Base-by-base conservation (phyloP, 192 early-diverging fungal species). In the Diversispora eburnea region DNA sequence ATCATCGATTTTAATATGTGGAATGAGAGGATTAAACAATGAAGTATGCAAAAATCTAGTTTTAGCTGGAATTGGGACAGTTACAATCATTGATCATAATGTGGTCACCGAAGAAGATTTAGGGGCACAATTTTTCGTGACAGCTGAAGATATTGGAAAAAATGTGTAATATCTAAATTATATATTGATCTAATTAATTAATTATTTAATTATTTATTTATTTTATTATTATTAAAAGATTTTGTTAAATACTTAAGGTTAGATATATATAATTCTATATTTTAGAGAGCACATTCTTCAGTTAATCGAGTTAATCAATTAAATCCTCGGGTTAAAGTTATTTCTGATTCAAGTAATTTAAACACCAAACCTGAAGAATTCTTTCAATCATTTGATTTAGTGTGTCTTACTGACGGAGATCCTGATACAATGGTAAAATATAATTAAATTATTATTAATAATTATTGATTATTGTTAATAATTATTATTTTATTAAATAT, bases 1-100 rank as follows among this genome's bases (percentile, higher is more conserved):
- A 41, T 80, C 94, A 46, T 84, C 86, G 5, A 88, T 98, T 63
- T 84, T 94, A 22, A 78, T 98, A 22, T 78, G 84, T 19, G 91
- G 92, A 8, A 77, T 93, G 19, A 88, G 82, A 58, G 90, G 89
- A 0, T 78, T 97, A 48, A 88, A 87, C 47, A 92, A 91, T 68
- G 97, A 99, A 76, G 83, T 94, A 22, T 85, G 88, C 81, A 99
- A 99, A 79, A 99, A 99, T 79, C 80, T 98, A 51, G 94, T 94
- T 0, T 83, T 99, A 6, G 90, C 95, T 0, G 97, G 97, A 17
- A 77, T 97, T 15, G 94, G 93, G 2, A 77, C 80, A 0, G 76
- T 99, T 13, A 91, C 89, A 0, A 67, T 99, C 0, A 58, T 89
- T 47, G 95, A 95, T 70, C 74, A 79, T 15, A 72, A 80, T 8